Evolutionary conservation across 2,329 filamentous ascomycete species (phyloP).

Genomic region (Penicillium paneum): DNA sequence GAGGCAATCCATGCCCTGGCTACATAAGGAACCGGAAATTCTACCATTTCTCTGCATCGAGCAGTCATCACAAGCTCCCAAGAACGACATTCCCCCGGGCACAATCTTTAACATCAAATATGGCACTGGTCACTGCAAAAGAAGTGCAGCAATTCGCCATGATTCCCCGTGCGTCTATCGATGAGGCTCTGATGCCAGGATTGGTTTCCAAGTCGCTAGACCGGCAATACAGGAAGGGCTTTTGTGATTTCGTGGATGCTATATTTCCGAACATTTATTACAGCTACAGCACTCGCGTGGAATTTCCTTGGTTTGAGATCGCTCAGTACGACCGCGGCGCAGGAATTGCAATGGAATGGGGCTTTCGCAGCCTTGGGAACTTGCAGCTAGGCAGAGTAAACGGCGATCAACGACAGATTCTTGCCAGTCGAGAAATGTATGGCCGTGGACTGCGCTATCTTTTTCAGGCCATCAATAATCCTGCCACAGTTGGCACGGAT

Average conservation of each 20-base stretch:
- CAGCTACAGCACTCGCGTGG: constrained; percentile 14
- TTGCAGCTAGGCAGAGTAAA: constrained; percentile 17
- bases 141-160: not conserved
- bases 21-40: constrained; percentile 19
- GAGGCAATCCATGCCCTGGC: constrained; percentile 17
- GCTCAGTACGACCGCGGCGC: constrained; percentile 12
- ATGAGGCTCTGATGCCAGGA: constrained; percentile 10
- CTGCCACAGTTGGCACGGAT: constrained; percentile 11
- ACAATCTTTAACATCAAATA: not conserved
- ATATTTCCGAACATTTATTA: constrained; percentile 17
- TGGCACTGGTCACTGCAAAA: not conserved
- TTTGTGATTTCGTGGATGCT: constrained; percentile 16
- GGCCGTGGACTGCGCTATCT: constrained; percentile 14
- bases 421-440: constrained; percentile 21
- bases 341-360: constrained; percentile 8
- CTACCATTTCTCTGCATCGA: constrained; percentile 8
- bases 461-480: constrained; percentile 7
- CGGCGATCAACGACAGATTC: constrained; percentile 11
- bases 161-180: constrained; percentile 7
- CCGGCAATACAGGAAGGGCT: constrained; percentile 15
- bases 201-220: constrained; percentile 12
- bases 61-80: not conserved
- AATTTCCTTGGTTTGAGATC: constrained; percentile 20
- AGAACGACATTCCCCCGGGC: not conserved
- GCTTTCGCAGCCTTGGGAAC: constrained; percentile 12